Percentiles rank a stretch among this genome's conserved stretches.
Conservation (phyloP, 441 rosid genomes). For the Adansonia rubrostipa region DNA sequence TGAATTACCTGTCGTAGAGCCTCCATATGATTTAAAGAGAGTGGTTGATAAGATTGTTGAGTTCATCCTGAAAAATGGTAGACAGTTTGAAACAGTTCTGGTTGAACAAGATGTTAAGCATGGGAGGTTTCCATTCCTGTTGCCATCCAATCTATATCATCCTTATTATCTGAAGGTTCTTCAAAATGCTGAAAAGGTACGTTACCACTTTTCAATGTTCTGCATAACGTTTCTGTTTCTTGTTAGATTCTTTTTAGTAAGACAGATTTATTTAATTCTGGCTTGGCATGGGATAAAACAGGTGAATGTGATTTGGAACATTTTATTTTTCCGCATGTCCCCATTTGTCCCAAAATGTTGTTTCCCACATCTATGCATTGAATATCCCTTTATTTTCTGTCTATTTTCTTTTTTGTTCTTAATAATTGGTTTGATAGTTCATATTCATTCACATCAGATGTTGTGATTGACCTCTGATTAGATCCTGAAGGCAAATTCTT, state of each 20-base stretch:
- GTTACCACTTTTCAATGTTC: conserved; percentile 18
- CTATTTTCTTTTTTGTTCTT: background rate
- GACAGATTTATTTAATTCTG: background rate
- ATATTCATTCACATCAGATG: background rate
- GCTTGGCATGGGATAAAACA: background rate
- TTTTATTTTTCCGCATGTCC: background rate
- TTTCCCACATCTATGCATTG: background rate
- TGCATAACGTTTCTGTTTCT: background rate
- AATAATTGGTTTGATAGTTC: background rate
- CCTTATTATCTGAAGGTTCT: conserved; percentile 69
- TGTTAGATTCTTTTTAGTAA: background rate
- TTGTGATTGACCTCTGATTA: background rate
- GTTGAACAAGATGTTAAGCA: conserved; percentile 75
- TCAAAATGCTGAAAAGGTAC: conserved; percentile 73
- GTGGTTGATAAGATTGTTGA: conserved; percentile 88
- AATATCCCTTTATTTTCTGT: background rate
- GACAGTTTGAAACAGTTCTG: conserved; percentile 78
- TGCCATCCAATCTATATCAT: conserved; percentile 66
- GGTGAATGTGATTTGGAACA: background rate
- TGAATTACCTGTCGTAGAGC: conserved; percentile 68
- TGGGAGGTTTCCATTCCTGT: conserved; percentile 88
- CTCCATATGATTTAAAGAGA: conserved; percentile 82
- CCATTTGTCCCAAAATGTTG: background rate
- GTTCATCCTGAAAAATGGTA: conserved; percentile 83
- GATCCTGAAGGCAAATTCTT: background rate